Base-by-base conservation (phyloP, 1,284 basidiomycete genomes). In the Flammula alnicola region DNA sequence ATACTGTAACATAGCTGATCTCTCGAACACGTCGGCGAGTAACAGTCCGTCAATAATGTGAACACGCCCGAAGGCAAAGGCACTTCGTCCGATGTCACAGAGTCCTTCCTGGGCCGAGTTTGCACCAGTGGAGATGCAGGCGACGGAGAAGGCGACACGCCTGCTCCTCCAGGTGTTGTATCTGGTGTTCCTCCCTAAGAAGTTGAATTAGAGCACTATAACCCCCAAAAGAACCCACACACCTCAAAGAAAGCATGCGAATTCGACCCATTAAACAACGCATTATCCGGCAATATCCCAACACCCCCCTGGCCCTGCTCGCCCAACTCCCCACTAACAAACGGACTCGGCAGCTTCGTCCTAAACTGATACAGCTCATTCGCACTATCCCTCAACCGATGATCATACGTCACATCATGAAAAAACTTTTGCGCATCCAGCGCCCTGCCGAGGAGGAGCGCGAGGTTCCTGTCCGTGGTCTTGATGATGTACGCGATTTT, bases 391-490 rank as follows among this genome's bases (percentile, higher is more conserved):
- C 97, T 80, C 55, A 99, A 68, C 10, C 96, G 86, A 69, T 99
- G 97, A 64, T 98, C 95, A 67, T 99, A 99, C 5, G 96, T 98
- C 57, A 99, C 97, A 63, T 98, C 97, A 68, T 99, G 97, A 69
- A 99, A 99, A 75, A 96, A 98, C 74, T 98, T 99, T 73, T 99
- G 97, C 10, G 95, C 91, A 65, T 99, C 97, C 48, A 99, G 78
- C 4, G 96, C 95, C 40, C 97, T 83, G 10, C 97, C 97, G 8
- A 99, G 81, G 2, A 99, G 78, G 37, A 99, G 73, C 3, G 97
- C 97, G 17, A 99, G 81, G 68, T 98, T 98, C 14, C 97, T 83
- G 71, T 99, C 97, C 5, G 93, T 94, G 2, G 96, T 99, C 71
- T 95, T 96, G 79, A 98, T 98, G 69, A 99, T 96, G 64, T 95